Percentiles rank a stretch among this genome's conserved stretches.
phyloP scores from a whole-genome alignment of 192 early-diverging fungal genomes.

The Coemansia sp. region DNA sequence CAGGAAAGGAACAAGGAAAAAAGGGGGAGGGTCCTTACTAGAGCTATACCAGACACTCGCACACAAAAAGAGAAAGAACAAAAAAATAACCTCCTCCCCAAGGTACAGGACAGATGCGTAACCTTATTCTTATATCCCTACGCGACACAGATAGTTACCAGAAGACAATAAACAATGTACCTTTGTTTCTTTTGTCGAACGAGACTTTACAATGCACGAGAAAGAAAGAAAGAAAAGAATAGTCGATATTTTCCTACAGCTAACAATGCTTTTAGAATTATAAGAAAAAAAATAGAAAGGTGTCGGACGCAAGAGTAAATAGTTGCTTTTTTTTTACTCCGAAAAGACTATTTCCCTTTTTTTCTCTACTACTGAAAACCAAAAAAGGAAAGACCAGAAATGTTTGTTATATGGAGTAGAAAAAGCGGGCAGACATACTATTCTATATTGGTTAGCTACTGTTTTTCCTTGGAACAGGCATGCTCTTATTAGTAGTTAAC shows the following conservation, averaged over 20 bases:
- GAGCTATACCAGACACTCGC: too few species aligned
- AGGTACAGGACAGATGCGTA: too few species aligned
- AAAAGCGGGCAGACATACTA: neutral
- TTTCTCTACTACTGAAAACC: neutral
- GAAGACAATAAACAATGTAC: neutral
- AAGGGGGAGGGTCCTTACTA: too few species aligned
- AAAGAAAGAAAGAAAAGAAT: neutral
- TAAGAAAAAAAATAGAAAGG: too few species aligned
- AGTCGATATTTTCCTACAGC: neutral
- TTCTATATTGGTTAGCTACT: neutral
- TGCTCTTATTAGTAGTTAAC: slow-evolving; percentile 8
- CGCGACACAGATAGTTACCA: too few species aligned
- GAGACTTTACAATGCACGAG: neutral
- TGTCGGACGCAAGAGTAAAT: too few species aligned
- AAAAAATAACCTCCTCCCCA: too few species aligned
- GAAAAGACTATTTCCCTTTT: neutral
- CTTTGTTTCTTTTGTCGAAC: neutral
- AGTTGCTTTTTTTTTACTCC: too few species aligned
- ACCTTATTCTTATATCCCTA: too few species aligned
- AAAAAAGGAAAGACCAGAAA: neutral
- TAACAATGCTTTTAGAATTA: neutral
- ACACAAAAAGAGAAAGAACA: too few species aligned
- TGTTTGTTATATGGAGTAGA: slow-evolving; percentile 7
- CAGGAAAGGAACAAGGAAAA: neutral
- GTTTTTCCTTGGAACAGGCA: neutral